Conservation (phyloP, 2,329 filamentous ascomycete species). For the Monilinia vaccinii-corymbosi region DNA sequence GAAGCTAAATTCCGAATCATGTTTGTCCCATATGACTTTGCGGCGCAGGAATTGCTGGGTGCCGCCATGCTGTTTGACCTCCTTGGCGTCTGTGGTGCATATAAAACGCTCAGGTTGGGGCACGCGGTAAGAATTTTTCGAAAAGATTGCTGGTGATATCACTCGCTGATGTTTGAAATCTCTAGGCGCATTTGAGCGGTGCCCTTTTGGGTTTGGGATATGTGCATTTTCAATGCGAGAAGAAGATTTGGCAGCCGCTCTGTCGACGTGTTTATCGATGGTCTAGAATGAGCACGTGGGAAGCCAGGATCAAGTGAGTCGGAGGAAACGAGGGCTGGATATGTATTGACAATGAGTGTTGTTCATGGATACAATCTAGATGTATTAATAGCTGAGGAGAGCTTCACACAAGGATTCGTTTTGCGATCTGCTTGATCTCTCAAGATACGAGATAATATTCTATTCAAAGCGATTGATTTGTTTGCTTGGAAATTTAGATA, state of each 20-base stretch:
- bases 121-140: background rate
- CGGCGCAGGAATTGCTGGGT: background rate
- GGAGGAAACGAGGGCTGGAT: background rate
- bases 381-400: background rate
- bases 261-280: background rate
- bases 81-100: background rate
- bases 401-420: background rate
- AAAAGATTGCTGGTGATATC: too few relatives aligned
- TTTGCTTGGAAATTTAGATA: background rate
- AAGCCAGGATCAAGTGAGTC: background rate
- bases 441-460: background rate
- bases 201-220: background rate
- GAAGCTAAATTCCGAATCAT: background rate
- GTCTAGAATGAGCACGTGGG: background rate
- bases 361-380: background rate
- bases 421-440: background rate
- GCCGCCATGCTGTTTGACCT: background rate
- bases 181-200: constrained; percentile 5
- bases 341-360: too few relatives aligned
- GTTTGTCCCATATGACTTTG: background rate
- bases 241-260: background rate
- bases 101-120: background rate
- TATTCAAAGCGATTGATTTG: background rate
- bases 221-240: constrained; percentile 1
- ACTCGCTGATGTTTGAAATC: background rate